Evolutionary conservation across 805 yeast species (phyloP).

Genomic region (Scheffersomyces stipitis): DNA sequence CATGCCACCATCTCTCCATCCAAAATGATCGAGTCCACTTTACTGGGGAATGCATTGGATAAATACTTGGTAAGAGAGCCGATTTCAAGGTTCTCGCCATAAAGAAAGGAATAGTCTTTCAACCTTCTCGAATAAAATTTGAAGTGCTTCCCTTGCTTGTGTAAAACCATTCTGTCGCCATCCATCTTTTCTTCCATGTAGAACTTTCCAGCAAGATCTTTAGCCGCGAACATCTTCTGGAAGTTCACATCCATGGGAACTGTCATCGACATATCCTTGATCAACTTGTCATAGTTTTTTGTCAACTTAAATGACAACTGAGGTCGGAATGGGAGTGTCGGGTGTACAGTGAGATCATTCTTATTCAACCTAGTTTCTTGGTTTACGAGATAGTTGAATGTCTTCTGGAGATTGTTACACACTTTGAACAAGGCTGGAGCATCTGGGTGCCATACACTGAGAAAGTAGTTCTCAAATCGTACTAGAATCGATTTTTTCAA

Average conservation of each 20-base stretch:
- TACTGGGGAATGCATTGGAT: constrained; percentile 36
- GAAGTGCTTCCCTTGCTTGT: constrained; percentile 54
- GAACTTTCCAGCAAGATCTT: constrained; percentile 36
- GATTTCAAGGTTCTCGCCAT: constrained; percentile 51
- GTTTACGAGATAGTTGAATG: constrained; percentile 56
- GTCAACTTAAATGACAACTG: constrained; percentile 65
- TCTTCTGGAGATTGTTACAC: constrained; percentile 60
- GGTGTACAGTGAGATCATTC: constrained; percentile 40
- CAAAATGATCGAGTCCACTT: constrained; percentile 45
- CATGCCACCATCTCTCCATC: constrained; percentile 96
- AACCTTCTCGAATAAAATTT: constrained; percentile 65
- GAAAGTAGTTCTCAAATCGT: constrained; percentile 57
- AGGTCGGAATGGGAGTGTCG: constrained; percentile 66
- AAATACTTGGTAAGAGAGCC: constrained; percentile 61
- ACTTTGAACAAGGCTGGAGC: constrained; percentile 64
- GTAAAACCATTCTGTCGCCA: constrained; percentile 86
- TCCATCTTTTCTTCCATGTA: constrained; percentile 88
- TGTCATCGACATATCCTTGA: constrained; percentile 40
- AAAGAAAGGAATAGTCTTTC: constrained; percentile 68
- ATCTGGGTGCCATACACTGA: constrained; percentile 75
- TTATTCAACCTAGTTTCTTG: constrained; percentile 44
- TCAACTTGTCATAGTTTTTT: constrained; percentile 49
- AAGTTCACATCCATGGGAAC: constrained; percentile 23
- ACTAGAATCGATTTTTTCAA: constrained; percentile 61
- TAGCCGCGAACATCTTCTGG: constrained; percentile 12